Evolutionary conservation across 1,284 basidiomycete genomes (phyloP).

Genomic region (Violaceomyces palustris): DNA sequence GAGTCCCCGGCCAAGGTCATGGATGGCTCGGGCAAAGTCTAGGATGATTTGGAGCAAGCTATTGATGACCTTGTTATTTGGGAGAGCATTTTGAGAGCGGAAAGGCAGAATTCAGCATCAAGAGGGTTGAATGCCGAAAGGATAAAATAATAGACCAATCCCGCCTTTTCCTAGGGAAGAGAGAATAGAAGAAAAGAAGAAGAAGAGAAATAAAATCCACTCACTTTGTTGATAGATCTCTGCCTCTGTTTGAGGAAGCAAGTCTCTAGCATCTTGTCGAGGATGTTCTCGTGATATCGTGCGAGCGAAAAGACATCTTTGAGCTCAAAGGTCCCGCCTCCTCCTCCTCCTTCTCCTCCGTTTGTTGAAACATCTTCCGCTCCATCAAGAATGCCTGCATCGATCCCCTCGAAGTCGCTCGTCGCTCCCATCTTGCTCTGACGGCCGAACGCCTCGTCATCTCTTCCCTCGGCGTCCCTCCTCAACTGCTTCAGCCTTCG

Average conservation of each 20-base stretch:
- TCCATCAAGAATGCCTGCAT: conserved; percentile 16
- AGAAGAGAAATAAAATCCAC: no score
- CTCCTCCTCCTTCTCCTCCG: no score
- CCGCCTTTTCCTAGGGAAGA: no score
- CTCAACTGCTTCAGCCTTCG: conserved; percentile 3
- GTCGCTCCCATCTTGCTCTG: background rate
- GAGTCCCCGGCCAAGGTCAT: conserved; percentile 13
- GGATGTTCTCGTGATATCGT: conserved; percentile 28
- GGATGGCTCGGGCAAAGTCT: conserved; percentile 23
- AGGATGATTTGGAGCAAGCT: conserved; percentile 15
- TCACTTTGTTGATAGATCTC: conserved; percentile 3
- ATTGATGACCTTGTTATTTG: conserved; percentile 10
- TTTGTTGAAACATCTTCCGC: conserved; percentile 1
- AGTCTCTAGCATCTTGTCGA: conserved; percentile 32
- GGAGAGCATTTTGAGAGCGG: no score
- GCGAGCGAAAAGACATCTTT: conserved; percentile 41
- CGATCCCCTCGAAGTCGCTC: conserved; percentile 10
- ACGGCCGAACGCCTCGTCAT: background rate
- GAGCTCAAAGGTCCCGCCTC: conserved; percentile 20
- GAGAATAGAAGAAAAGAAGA: background rate
- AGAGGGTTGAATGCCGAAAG: no score
- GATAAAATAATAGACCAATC: no score
- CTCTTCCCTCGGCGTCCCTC: conserved; percentile 8
- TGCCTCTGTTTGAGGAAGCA: conserved; percentile 31
- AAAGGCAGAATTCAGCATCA: no score